Evolutionary conservation across 257 asterid species (phyloP).

Genomic region (Plantago ovata): DNA sequence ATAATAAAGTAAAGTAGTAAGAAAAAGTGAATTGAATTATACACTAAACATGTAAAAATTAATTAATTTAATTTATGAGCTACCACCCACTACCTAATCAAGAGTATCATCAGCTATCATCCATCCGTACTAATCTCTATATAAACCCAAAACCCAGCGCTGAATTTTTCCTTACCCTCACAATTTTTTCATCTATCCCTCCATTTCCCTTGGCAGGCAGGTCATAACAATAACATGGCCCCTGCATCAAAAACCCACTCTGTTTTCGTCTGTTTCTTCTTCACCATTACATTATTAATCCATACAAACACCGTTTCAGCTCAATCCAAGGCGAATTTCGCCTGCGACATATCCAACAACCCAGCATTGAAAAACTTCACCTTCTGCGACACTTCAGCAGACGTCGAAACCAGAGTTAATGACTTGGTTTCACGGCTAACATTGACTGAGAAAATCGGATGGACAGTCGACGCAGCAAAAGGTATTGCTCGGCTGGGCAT

Average conservation of each 20-base stretch:
- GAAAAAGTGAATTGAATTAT: too few relatives aligned
- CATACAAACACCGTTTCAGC: conserved; percentile 9
- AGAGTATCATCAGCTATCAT: too few relatives aligned
- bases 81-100: too few relatives aligned
- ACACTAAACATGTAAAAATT: too few relatives aligned
- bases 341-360: conserved; percentile 49
- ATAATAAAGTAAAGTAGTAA: too few relatives aligned
- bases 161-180: too few relatives aligned
- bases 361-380: conserved; percentile 40
- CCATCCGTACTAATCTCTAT: too few relatives aligned
- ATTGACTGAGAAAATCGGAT: conserved; percentile 63
- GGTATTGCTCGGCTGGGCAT: conserved; percentile 61
- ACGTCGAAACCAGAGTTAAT: conserved; percentile 34
- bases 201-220: conserved; percentile 21
- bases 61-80: too few relatives aligned
- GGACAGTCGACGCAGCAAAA: conserved; percentile 43
- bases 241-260: conserved; percentile 28
- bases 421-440: conserved; percentile 54
- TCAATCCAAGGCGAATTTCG: conserved; percentile 49
- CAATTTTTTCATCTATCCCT: neutral
- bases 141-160: too few relatives aligned
- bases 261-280: conserved; percentile 32
- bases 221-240: conserved; percentile 41
- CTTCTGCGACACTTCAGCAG: conserved; percentile 61
- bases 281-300: conserved; percentile 9